Conservation (phyloP, 2,329 filamentous ascomycete genomes). For the Diatrype stigma region DNA sequence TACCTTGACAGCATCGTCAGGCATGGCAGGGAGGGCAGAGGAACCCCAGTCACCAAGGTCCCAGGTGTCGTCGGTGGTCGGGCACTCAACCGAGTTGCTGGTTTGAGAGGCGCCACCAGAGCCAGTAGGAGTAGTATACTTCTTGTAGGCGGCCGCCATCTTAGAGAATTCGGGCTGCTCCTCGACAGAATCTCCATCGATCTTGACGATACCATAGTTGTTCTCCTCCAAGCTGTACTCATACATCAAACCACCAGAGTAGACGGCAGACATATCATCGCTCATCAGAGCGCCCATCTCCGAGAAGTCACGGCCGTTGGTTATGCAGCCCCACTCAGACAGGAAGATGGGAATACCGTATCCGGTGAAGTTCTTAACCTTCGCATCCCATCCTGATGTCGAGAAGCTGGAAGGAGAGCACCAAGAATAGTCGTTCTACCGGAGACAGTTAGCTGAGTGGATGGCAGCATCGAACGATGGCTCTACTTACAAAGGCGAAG, state of each 20-base stretch:
- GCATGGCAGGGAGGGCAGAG: slow-evolving; percentile 48
- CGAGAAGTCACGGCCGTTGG: slow-evolving; percentile 74
- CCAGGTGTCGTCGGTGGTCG: slow-evolving; percentile 45
- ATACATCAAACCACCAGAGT: slow-evolving; percentile 94
- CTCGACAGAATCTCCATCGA: slow-evolving; percentile 52
- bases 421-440: slow-evolving; percentile 78
- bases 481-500: slow-evolving; percentile 61
- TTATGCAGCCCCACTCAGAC: slow-evolving; percentile 89
- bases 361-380: slow-evolving; percentile 81
- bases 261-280: slow-evolving; percentile 78
- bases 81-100: slow-evolving; percentile 45
- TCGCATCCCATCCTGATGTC: slow-evolving; percentile 76
- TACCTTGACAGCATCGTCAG: slow-evolving; percentile 39
- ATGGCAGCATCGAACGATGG: neutral
- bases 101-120: slow-evolving; percentile 45
- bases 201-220: slow-evolving; percentile 73
- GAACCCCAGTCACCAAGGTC: slow-evolving; percentile 40
- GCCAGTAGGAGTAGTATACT: slow-evolving; percentile 48
- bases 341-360: slow-evolving; percentile 91
- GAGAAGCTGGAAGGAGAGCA: slow-evolving; percentile 66
- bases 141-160: slow-evolving; percentile 44
- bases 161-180: slow-evolving; percentile 60
- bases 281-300: slow-evolving; percentile 79
- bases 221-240: slow-evolving; percentile 82
- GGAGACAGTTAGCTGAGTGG: slow-evolving; percentile 10